phyloP scores from a whole-genome alignment of 2,329 filamentous ascomycete species.

The Sclerotinia subarctica region DNA sequence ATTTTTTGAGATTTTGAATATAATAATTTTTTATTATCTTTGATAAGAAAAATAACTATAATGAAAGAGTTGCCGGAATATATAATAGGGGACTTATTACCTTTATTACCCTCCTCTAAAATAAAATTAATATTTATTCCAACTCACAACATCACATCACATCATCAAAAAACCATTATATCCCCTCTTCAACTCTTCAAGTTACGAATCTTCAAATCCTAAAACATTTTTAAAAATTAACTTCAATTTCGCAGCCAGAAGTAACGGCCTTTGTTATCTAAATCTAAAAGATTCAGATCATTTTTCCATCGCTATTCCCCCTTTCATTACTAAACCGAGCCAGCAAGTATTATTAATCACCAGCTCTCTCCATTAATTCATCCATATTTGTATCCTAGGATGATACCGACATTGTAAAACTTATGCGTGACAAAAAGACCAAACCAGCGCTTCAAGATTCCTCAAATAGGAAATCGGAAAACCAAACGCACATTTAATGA shows the following conservation, averaged over 20 bases:
- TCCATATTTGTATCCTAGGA: background rate
- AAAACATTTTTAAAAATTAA: background rate
- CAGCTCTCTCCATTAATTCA: constrained; percentile 1
- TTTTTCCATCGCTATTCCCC: background rate
- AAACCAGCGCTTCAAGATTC: background rate
- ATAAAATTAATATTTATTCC: too few species aligned
- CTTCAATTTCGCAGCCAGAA: constrained; percentile 17
- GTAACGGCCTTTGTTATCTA: background rate
- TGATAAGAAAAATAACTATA: too few species aligned
- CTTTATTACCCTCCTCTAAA: too few species aligned
- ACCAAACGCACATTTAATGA: constrained; percentile 9
- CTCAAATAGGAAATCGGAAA: background rate
- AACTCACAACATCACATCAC: too few species aligned
- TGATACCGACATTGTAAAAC: background rate
- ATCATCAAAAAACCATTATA: too few species aligned
- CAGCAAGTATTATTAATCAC: background rate
- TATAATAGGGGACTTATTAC: too few species aligned
- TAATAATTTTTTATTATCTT: too few species aligned
- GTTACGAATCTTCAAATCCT: too few species aligned
- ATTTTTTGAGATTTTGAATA: too few species aligned
- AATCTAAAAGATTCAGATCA: background rate
- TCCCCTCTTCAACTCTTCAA: too few species aligned
- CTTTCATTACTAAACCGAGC: constrained; percentile 9
- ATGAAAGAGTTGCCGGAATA: too few species aligned
- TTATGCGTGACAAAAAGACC: constrained; percentile 11